These are phyloP conservation scores for Wickerhamiella hasegawae DNA, from an alignment of 805 yeast species.

Conservation along the genomic window DNA sequence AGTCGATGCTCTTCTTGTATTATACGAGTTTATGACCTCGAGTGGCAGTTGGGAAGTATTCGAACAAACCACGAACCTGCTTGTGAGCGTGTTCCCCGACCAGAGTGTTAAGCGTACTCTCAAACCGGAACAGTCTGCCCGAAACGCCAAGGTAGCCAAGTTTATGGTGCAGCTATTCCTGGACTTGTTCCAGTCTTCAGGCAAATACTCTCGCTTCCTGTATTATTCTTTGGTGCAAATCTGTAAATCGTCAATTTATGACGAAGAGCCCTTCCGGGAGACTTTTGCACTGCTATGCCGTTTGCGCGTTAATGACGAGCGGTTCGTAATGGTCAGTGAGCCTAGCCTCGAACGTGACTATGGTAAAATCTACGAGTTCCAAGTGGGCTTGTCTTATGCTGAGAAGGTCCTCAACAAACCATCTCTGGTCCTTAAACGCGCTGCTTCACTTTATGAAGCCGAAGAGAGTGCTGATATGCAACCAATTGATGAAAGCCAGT, in stretches of 20 bases:
- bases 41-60: constrained; percentile 2
- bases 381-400: constrained; percentile 25
- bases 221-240: constrained; percentile 4
- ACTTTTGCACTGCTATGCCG: constrained; percentile 14
- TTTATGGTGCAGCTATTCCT: constrained; percentile 3
- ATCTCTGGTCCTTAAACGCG: constrained; percentile 17
- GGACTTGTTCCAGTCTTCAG: neutral
- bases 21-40: constrained; percentile 9
- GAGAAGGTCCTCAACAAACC: constrained; percentile 21
- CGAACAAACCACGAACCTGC: constrained; percentile 3
- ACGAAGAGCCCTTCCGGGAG: constrained; percentile 9
- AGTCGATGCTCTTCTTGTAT: constrained; percentile 3
- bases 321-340: constrained; percentile 9
- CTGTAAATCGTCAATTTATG: constrained; percentile 4
- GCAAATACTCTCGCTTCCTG: constrained; percentile 1
- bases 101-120: constrained; percentile 1
- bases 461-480: too few species aligned
- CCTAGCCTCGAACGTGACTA: constrained; percentile 12
- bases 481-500: constrained; percentile 24
- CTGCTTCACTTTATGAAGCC: neutral
- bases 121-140: neutral
- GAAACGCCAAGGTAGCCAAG: constrained; percentile 4
- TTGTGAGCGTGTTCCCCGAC: constrained; percentile 4
- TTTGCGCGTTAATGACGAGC: constrained; percentile 10
- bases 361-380: constrained; percentile 7